Base-by-base conservation (phyloP, 2,329 filamentous ascomycete species). In the Arthroderma sp. region DNA sequence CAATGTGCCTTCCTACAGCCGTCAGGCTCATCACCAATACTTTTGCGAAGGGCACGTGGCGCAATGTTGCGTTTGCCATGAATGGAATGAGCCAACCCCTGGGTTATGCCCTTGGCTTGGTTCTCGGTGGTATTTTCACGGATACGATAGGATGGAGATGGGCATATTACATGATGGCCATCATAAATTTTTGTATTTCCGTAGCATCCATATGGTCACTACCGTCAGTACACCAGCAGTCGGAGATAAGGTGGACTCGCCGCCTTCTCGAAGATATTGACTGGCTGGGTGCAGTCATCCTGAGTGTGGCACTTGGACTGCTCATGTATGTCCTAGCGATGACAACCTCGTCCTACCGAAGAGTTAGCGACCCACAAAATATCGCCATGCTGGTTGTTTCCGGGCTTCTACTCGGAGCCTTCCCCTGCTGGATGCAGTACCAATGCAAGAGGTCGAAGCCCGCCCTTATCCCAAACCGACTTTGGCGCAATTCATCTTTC, bases 401-500 rank as follows among this genome's bases (percentile, higher is more conserved):
- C 9, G 43, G 54, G 6, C 27, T 54, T 7, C 50, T 63, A 7
- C 48, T 64, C 3, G 53, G 55, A 1, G 28, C 48, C 41, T 81
- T 81, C 53, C 58, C 72, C 34, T 54, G 61, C 6, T 81, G 77
- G 77, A 68, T 77, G 38, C 64, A 66, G 8, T 61, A 63, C 3
- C 73, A 72, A 40, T 69, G 71, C 39, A 61, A 59, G 5, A 54
- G 56, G 0, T 61, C 63, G 8, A 64, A 62, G 2, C 70, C 74
- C 6, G 75, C 75, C 0, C 56, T 82, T 5, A 79, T 82, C 15
- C 77, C 78, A 0, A 80, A 81, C 54, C 70, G 68, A 0, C 59
- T 81, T 0, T 82, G 78, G 78, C 66, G 60, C 10, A 78, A 76
- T 40, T 56, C 58, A 0, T 58, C 71, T 1, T 82, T 81, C 52